These are phyloP conservation scores for Clathrus columnatus DNA, from an alignment of 768 basidiomycete species.

Conservation along the genomic window DNA sequence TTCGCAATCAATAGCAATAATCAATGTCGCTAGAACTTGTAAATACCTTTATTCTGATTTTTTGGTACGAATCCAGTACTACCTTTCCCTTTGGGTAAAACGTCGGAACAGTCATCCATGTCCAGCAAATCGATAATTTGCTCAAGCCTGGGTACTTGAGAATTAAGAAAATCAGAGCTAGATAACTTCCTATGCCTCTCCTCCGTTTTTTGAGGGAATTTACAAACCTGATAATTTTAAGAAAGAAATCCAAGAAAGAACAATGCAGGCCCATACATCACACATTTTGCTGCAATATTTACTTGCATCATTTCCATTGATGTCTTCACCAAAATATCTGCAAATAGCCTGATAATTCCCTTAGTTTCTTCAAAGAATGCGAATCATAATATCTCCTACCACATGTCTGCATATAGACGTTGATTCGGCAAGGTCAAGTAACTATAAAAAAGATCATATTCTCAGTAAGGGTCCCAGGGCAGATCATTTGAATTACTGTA, in stretches of 20 bases:
- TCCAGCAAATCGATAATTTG: slow-evolving; percentile 17
- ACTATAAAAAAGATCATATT: slow-evolving; percentile 28
- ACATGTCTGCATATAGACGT: slow-evolving; percentile 58
- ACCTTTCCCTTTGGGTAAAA: neutral
- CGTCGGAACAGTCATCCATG: slow-evolving; percentile 18
- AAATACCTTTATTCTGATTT: neutral
- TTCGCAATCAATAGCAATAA: neutral
- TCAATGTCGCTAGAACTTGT: neutral
- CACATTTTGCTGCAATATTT: slow-evolving; percentile 70
- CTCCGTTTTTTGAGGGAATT: slow-evolving; percentile 60
- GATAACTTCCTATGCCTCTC: slow-evolving; percentile 43
- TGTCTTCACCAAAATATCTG: slow-evolving; percentile 68
- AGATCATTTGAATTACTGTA: slow-evolving; percentile 33
- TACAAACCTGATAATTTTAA: slow-evolving; percentile 50
- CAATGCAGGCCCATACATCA: slow-evolving; percentile 43
- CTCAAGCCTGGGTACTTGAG: slow-evolving; percentile 14
- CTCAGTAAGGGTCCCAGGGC: neutral
- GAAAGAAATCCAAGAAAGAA: neutral
- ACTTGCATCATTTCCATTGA: slow-evolving; percentile 42
- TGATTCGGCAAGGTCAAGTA: slow-evolving; percentile 51
- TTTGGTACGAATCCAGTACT: neutral
- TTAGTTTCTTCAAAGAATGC: neutral
- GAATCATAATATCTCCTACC: slow-evolving; percentile 31
- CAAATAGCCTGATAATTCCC: slow-evolving; percentile 49
- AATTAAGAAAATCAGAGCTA: slow-evolving; percentile 25